These are phyloP conservation scores for Cladophialophora immunda DNA, from an alignment of 2,329 filamentous ascomycete genomes.

Conservation along the genomic window DNA sequence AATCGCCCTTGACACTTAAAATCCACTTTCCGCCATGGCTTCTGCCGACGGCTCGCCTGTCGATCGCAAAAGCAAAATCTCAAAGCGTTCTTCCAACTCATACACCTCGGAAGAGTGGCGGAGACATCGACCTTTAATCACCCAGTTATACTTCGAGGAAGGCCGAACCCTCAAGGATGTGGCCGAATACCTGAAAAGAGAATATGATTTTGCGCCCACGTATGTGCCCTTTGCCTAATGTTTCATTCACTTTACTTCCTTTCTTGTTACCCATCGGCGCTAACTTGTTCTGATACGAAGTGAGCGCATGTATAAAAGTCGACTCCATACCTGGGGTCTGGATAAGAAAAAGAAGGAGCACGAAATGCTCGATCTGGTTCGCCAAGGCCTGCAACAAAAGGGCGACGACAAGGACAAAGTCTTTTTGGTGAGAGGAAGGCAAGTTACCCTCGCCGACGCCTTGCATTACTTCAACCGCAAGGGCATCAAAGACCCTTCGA, in stretches of 20 bases:
- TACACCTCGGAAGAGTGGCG: constrained; percentile 42
- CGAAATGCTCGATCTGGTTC: constrained; percentile 43
- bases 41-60: constrained; percentile 26
- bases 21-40: constrained; percentile 27
- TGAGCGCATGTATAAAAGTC: constrained; percentile 43
- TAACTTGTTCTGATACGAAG: constrained; percentile 28
- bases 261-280: neutral
- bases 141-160: constrained; percentile 41
- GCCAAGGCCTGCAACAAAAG: constrained; percentile 39
- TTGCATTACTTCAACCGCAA: constrained; percentile 43
- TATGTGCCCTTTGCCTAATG: constrained; percentile 29
- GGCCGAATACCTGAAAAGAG: constrained; percentile 39
- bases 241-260: neutral
- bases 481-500: constrained; percentile 42
- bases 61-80: constrained; percentile 34
- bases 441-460: constrained; percentile 41
- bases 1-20: neutral
- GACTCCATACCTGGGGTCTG: constrained; percentile 39
- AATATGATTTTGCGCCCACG: constrained; percentile 41
- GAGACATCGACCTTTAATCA: constrained; percentile 39
- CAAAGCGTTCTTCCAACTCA: constrained; percentile 41
- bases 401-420: constrained; percentile 41
- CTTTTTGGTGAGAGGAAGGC: constrained; percentile 39
- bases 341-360: constrained; percentile 44
- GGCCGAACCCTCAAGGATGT: constrained; percentile 42